These are phyloP conservation scores for Rickenella mellea DNA, from an alignment of 768 basidiomycete genomes.

Conservation along the genomic window DNA sequence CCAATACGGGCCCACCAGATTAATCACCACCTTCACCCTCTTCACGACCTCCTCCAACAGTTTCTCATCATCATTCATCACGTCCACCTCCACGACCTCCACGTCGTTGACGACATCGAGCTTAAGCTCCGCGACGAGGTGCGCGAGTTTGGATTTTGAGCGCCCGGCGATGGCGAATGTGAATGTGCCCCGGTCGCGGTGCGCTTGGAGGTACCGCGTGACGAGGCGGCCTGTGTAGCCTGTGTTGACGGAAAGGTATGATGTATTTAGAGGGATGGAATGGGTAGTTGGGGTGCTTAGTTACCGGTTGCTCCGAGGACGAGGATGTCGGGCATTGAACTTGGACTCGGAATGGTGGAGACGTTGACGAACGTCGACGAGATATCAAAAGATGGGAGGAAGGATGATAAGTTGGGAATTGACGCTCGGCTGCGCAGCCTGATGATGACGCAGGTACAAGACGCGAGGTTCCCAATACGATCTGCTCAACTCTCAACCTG, in stretches of 20 bases:
- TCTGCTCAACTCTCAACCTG: too few relatives aligned
- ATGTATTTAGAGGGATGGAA: neutral
- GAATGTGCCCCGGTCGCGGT: constrained; percentile 52
- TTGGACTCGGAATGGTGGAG: too few relatives aligned
- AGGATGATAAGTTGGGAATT: too few relatives aligned
- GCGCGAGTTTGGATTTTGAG: constrained; percentile 50
- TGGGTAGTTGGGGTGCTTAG: constrained; percentile 3
- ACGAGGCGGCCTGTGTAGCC: constrained; percentile 69
- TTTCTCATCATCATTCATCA: constrained; percentile 38
- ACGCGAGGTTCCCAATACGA: too few relatives aligned
- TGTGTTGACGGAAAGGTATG: constrained; percentile 6
- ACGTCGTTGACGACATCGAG: constrained; percentile 31
- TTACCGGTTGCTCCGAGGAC: constrained; percentile 61
- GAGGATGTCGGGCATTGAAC: too few relatives aligned
- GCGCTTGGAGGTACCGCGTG: constrained; percentile 52
- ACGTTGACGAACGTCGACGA: too few relatives aligned
- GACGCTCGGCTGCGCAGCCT: too few relatives aligned
- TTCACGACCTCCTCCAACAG: constrained; percentile 53
- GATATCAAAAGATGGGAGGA: too few relatives aligned
- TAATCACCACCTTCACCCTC: constrained; percentile 59
- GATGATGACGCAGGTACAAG: too few relatives aligned
- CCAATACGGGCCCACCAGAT: constrained; percentile 70
- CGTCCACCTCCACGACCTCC: constrained; percentile 44
- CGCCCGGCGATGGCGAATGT: constrained; percentile 64
- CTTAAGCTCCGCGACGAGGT: constrained; percentile 35